A percentile compares a stretch with the other conserved stretches of the same genome.
phyloP scores from a whole-genome alignment of 2,329 filamentous ascomycete species.

The Decorospora gaudefroyi region DNA sequence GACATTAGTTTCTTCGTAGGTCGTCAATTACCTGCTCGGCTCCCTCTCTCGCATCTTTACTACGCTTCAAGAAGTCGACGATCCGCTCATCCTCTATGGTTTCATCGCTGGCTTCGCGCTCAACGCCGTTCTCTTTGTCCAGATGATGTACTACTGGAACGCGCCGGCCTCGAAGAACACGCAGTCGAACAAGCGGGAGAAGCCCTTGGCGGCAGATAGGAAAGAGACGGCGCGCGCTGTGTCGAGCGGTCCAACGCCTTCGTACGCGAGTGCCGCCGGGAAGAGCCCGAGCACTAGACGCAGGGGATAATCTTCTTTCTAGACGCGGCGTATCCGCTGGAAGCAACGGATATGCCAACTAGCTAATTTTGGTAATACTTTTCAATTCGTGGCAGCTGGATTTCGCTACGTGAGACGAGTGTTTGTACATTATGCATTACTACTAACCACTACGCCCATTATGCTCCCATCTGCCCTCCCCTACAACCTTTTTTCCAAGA shows the following conservation, averaged over 20 bases:
- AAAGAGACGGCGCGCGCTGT: slow-evolving; percentile 39
- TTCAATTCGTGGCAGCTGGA: too few relatives aligned
- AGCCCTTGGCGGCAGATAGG: slow-evolving; percentile 43
- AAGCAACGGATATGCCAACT: too few relatives aligned
- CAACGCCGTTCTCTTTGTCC: slow-evolving; percentile 81
- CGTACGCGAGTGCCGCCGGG: slow-evolving; percentile 46
- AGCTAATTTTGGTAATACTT: too few relatives aligned
- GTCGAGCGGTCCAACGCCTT: slow-evolving; percentile 42
- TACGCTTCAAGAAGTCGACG: slow-evolving; percentile 94
- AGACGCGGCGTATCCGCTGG: too few relatives aligned
- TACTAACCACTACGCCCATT: slow-evolving; percentile 25
- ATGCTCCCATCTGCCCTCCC: slow-evolving; percentile 5
- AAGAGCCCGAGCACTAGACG: slow-evolving; percentile 62
- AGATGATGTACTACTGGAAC: slow-evolving; percentile 99
- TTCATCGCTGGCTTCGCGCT: slow-evolving; percentile 91
- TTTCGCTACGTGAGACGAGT: too few relatives aligned
- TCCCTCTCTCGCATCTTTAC: slow-evolving; percentile 96
- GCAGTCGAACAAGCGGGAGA: slow-evolving; percentile 46
- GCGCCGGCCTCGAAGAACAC: slow-evolving; percentile 42
- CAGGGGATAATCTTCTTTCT: slow-evolving; percentile 51
- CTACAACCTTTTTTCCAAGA: slow-evolving; percentile 7
- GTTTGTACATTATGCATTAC: slow-evolving; percentile 23
- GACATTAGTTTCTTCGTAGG: slow-evolving; percentile 57
- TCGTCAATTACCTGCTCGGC: slow-evolving; percentile 96
- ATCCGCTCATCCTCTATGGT: slow-evolving; percentile 93